phyloP scores from a whole-genome alignment of 495 filamentous ascomycete genomes.

The Penicillium samsonianum region DNA sequence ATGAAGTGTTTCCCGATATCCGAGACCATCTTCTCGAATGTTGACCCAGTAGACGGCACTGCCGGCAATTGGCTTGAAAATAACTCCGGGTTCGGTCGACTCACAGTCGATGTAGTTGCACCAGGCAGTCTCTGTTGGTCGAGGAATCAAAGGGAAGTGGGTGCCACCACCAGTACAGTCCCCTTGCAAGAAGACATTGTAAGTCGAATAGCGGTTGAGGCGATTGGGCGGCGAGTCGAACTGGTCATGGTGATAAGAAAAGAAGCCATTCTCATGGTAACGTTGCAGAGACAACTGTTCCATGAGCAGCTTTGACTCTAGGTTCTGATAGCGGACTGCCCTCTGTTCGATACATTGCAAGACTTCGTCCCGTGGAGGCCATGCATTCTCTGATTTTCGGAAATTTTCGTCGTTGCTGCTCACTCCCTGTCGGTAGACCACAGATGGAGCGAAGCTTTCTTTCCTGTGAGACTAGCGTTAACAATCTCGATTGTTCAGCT shows the following conservation, averaged over 20 bases:
- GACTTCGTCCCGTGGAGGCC: background rate
- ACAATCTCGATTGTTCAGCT: too few species aligned
- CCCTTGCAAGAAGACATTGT: background rate
- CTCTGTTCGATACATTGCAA: background rate
- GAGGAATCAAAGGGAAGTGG: background rate
- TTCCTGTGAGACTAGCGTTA: too few species aligned
- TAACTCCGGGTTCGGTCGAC: too few species aligned
- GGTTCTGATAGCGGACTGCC: background rate
- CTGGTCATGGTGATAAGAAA: background rate
- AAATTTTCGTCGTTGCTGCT: too few species aligned
- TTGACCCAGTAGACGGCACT: too few species aligned
- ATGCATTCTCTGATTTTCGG: too few species aligned
- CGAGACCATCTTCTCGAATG: too few species aligned
- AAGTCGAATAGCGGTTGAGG: background rate
- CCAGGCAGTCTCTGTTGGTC: constrained; percentile 3
- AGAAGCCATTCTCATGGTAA: background rate
- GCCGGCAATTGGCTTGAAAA: too few species aligned
- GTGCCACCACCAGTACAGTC: constrained; percentile 1
- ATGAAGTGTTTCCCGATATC: too few species aligned
- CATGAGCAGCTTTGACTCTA: background rate
- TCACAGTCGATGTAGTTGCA: too few species aligned
- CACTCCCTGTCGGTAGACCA: too few species aligned
- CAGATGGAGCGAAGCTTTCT: too few species aligned
- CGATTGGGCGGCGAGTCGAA: background rate
- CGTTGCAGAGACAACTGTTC: background rate